Evolutionary conservation across 2,329 filamentous ascomycete species (phyloP).

Genomic region (Gremmenia infestans): DNA sequence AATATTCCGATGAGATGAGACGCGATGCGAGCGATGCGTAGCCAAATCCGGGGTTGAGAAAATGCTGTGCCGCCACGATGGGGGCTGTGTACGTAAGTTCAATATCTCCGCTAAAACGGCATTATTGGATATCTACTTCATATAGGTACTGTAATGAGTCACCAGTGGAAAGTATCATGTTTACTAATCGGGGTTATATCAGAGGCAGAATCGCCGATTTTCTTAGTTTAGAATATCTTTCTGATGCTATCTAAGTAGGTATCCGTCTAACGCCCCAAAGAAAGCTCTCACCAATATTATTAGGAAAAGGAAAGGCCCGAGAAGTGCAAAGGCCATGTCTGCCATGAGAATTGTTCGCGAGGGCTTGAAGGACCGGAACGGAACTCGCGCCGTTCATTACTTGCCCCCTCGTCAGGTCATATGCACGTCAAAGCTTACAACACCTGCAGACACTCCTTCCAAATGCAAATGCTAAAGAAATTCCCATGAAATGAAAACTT

Average conservation of each 20-base stretch:
- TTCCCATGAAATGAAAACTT: neutral
- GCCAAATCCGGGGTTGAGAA: no score
- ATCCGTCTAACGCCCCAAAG: constrained; percentile 16
- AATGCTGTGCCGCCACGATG: no score
- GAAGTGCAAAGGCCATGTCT: neutral
- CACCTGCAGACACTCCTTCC: constrained; percentile 10
- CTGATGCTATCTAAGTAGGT: constrained; percentile 8
- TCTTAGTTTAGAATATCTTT: neutral
- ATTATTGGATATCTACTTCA: no score
- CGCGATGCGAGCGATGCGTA: no score
- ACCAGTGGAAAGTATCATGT: no score
- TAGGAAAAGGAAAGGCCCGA: constrained; percentile 6
- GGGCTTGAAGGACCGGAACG: constrained; percentile 1
- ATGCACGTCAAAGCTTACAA: constrained; percentile 9
- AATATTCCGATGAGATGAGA: no score
- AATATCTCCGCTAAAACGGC: no score
- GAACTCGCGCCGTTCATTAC: constrained; percentile 3
- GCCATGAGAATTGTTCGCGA: constrained; percentile 2
- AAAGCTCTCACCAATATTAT: neutral
- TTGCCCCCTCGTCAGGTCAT: constrained; percentile 15
- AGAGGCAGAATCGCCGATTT: no score
- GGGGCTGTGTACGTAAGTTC: no score
- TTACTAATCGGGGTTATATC: no score
- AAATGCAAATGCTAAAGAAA: constrained; percentile 17
- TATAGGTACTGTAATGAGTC: no score